These are phyloP conservation scores for Sporisorium sorghi DNA, from an alignment of 1,284 basidiomycete genomes.

Conservation along the genomic window DNA sequence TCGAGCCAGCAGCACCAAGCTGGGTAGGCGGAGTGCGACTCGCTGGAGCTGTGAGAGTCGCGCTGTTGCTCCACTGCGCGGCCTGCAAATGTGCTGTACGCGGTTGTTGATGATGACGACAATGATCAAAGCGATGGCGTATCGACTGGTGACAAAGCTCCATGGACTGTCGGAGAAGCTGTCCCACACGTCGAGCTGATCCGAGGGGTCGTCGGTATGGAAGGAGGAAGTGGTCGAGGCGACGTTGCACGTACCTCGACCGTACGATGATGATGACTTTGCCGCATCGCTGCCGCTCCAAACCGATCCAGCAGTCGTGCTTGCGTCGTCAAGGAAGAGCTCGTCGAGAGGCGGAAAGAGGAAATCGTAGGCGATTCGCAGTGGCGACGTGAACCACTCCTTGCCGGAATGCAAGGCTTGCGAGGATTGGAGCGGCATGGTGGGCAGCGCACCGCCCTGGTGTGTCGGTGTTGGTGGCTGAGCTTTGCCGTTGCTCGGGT, in stretches of 20 bases:
- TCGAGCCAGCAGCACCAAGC: slow-evolving; percentile 48
- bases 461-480: neutral
- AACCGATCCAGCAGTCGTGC: neutral
- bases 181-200: slow-evolving; percentile 36
- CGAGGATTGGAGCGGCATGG: slow-evolving; percentile 28
- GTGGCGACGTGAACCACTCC: slow-evolving; percentile 28
- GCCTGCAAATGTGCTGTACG: slow-evolving; percentile 65
- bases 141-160: slow-evolving; percentile 62
- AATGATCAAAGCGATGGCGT: slow-evolving; percentile 50
- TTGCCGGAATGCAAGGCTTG: slow-evolving; percentile 24
- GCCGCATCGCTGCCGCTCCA: neutral
- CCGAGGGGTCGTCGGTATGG: slow-evolving; percentile 12
- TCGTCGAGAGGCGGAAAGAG: slow-evolving; percentile 46
- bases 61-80: slow-evolving; percentile 45
- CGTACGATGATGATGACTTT: slow-evolving; percentile 5
- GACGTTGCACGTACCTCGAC: neutral
- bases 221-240: slow-evolving; percentile 2
- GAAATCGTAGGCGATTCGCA: slow-evolving; percentile 37
- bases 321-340: slow-evolving; percentile 8
- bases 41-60: slow-evolving; percentile 41
- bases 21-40: slow-evolving; percentile 53
- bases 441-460: neutral
- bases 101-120: slow-evolving; percentile 61
- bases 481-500: neutral
- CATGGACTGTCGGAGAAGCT: slow-evolving; percentile 52